phyloP scores from a whole-genome alignment of 2,329 filamentous ascomycete species.

The Diaporthe australafricana region DNA sequence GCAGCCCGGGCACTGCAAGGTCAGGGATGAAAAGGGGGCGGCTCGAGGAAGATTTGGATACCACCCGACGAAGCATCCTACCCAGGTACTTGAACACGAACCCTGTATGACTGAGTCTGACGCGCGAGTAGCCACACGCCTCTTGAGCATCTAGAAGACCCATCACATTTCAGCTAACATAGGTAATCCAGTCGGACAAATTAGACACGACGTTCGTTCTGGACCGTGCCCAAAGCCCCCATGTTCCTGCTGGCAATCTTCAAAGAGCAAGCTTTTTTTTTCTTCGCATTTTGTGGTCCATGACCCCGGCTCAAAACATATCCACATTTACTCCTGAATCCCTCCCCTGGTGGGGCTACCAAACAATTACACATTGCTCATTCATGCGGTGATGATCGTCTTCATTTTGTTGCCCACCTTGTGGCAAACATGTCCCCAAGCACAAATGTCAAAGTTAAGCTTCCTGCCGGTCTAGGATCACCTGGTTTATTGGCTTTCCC shows the following conservation, averaged over 20 bases:
- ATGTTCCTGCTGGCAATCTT: not conserved
- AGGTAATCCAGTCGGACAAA: not conserved
- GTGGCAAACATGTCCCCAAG: not conserved
- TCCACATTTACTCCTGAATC: constrained; percentile 30
- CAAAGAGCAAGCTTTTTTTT: not conserved
- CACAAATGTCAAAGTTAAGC: constrained; percentile 1
- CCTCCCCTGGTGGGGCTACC: constrained; percentile 17
- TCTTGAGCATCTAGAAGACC: not conserved
- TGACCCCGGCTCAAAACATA: constrained; percentile 23
- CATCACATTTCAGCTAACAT: not conserved
- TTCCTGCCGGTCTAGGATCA: constrained; percentile 7
- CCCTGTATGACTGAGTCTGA: not conserved
- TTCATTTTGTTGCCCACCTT: not conserved
- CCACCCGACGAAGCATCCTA: not conserved
- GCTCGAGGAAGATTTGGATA: not conserved
- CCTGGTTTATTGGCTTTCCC: not conserved
- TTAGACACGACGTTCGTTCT: too few species aligned
- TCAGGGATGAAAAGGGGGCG: constrained; percentile 32
- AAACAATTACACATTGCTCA: constrained; percentile 6
- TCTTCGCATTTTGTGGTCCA: constrained; percentile 14
- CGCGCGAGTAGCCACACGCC: not conserved
- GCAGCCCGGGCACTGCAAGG: not conserved
- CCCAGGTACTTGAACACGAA: not conserved
- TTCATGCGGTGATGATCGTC: constrained; percentile 11
- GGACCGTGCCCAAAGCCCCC: not conserved